These are phyloP conservation scores for Pelargonium citronellum DNA, from an alignment of 441 rosid species.

Conservation along the genomic window DNA sequence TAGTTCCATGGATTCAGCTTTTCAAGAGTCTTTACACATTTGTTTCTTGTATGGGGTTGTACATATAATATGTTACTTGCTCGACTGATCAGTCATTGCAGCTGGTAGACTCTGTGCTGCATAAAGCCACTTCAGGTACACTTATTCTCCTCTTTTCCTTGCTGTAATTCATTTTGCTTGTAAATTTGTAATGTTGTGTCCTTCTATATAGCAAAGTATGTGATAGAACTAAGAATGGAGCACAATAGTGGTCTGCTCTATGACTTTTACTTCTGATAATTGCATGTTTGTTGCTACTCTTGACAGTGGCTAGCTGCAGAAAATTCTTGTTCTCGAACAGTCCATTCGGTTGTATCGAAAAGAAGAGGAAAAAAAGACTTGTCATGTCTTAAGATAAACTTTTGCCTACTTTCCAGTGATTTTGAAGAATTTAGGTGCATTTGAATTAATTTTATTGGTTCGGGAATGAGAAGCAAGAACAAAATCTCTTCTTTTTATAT, in stretches of 20 bases:
- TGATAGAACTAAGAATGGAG: neutral
- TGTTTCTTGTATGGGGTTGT: too few relatives aligned
- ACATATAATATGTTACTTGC: too few relatives aligned
- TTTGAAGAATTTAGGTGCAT: too few relatives aligned
- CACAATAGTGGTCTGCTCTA: neutral
- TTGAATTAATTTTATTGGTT: too few relatives aligned
- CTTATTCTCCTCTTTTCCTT: neutral
- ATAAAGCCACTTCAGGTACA: neutral
- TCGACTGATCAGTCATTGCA: too few relatives aligned
- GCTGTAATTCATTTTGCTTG: neutral
- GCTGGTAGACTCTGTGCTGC: neutral
- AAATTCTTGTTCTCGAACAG: neutral
- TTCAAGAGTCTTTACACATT: too few relatives aligned
- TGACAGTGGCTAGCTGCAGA: too few relatives aligned
- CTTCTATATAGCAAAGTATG: neutral
- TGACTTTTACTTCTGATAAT: conserved; percentile 3
- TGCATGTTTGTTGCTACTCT: neutral
- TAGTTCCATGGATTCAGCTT: too few relatives aligned
- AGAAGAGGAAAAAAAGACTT: neutral
- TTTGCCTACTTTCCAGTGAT: too few relatives aligned
- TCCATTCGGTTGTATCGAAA: neutral
- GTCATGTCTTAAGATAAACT: too few relatives aligned
- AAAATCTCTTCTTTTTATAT: too few relatives aligned
- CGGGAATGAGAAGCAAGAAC: too few relatives aligned
- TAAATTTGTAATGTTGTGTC: neutral